Evolutionary conservation across 1,139 yeast genomes (phyloP), one percentile per base, ranked within the genome.

Genomic region (Kluyveromyces sp.): DNA sequence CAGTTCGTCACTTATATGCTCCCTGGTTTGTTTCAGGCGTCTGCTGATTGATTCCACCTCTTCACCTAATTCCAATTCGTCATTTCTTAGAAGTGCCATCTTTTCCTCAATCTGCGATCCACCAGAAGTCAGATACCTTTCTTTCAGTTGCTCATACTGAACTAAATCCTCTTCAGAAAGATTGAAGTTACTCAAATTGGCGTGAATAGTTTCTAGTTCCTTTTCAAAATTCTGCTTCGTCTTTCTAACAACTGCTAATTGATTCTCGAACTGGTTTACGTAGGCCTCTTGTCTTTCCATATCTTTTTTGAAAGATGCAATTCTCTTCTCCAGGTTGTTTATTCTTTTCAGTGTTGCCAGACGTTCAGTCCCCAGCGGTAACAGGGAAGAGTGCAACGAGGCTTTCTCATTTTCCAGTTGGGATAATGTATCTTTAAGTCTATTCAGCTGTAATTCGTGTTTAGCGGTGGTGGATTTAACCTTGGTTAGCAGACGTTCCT

Each of bases 111-210:
- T 68, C 33, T 70, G 64, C 8, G 81, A 73, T 19, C 89, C 89
- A 1, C 79, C 81, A 30, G 65, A 64, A 20, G 76, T 65, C 39
- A 83, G 64, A 53, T 77, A 86, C 44, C 68, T 56, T 16, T 77
- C 77, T 55, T 86, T 75, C 47, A 87, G 66, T 1, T 47, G 37
- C 40, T 80, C 81, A 58, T 87, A 88, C 43, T 80, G 81, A 22
- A 67, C 63, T 36, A 78, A 69, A 31, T 77, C 83, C 12, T 71
- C 77, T 0, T 72, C 68, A 2, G 78, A 67, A 17, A 82, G 56
- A 17, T 62, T 58, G 36, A 69, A 65, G 18, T 65, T 62, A 15
- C 62, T 59, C 33, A 48, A 42, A 30, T 53, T 49, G 13, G 53
- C 65, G 44, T 50, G 65, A 48, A 53, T 42, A 13, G 50, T 49